Conservation (phyloP, 2,329 filamentous ascomycete genomes). For the Fusarium illudens region DNA sequence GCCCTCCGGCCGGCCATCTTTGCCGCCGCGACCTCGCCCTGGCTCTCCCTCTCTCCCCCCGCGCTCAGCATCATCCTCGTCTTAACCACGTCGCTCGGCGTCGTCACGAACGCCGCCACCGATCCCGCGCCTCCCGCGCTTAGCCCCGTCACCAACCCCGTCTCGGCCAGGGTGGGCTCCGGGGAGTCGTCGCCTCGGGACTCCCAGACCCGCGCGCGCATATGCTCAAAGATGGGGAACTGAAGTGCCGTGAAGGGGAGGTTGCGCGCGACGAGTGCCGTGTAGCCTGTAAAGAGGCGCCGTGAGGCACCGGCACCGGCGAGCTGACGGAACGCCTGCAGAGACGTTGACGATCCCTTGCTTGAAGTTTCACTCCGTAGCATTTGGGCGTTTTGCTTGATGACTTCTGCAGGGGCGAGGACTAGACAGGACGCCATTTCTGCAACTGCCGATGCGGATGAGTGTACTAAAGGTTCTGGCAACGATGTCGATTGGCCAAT, state of each 20-base stretch:
- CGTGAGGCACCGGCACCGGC: conserved; percentile 64
- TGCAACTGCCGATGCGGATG: conserved; percentile 75
- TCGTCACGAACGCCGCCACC: conserved; percentile 81
- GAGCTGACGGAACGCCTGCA: conserved; percentile 59
- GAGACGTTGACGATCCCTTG: conserved; percentile 50
- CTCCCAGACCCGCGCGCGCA: conserved; percentile 64
- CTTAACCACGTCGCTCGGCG: conserved; percentile 89
- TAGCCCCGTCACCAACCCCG: conserved; percentile 73
- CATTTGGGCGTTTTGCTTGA: conserved; percentile 96
- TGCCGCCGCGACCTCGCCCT: conserved; percentile 15
- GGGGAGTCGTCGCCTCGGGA: conserved; percentile 40
- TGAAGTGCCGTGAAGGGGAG: conserved; percentile 88
- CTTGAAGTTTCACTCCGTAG: conserved; percentile 51
- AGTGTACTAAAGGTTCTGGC: conserved; percentile 75
- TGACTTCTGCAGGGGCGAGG: conserved; percentile 86
- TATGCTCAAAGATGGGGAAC: conserved; percentile 84
- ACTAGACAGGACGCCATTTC: conserved; percentile 88
- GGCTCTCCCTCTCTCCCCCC: conserved; percentile 39
- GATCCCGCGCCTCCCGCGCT: conserved; percentile 79
- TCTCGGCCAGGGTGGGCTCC: conserved; percentile 63
- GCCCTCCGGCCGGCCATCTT: conserved; percentile 43
- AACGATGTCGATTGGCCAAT: conserved; percentile 64
- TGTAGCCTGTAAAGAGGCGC: conserved; percentile 76
- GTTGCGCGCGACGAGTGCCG: conserved; percentile 82
- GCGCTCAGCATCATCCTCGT: conserved; percentile 85